A percentile compares a stretch with the other conserved stretches of the same genome.
These are phyloP conservation scores for Penicillium sp. DNA, from an alignment of 2,329 filamentous ascomycete genomes.

Conservation along the genomic window DNA sequence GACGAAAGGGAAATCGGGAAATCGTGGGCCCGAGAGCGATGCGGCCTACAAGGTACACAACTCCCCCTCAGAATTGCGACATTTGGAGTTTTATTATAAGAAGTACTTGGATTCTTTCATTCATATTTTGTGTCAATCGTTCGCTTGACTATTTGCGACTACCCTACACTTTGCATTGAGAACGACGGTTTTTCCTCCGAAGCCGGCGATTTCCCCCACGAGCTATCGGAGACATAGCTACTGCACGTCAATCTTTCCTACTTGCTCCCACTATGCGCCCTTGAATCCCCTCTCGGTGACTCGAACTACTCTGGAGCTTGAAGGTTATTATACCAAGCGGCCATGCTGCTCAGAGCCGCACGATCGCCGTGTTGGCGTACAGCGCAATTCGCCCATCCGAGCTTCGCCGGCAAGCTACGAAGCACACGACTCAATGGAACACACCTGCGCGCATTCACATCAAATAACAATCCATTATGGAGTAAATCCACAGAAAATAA, in stretches of 20 bases:
- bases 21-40: constrained; percentile 23
- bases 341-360: constrained; percentile 40
- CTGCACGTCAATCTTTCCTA: constrained; percentile 12
- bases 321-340: constrained; percentile 9
- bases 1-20: constrained; percentile 21
- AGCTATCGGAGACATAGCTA: constrained; percentile 18
- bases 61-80: constrained; percentile 26
- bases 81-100: constrained; percentile 9
- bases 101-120: not conserved
- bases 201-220: constrained; percentile 31
- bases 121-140: not conserved
- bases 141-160: not conserved
- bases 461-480: constrained; percentile 18
- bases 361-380: constrained; percentile 36
- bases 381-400: constrained; percentile 25
- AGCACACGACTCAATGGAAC: constrained; percentile 23
- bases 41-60: constrained; percentile 13
- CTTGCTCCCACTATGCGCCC: constrained; percentile 24
- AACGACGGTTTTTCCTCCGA: constrained; percentile 30
- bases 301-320: not conserved
- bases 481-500: constrained; percentile 22
- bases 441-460: constrained; percentile 33
- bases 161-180: not conserved
- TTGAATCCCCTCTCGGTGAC: constrained; percentile 13
- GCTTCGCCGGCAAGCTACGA: constrained; percentile 24